Percentiles rank a stretch among this genome's conserved stretches.
These are phyloP conservation scores for Lagenaria siceraria DNA, from an alignment of 306 rosid species.

Conservation along the genomic window DNA sequence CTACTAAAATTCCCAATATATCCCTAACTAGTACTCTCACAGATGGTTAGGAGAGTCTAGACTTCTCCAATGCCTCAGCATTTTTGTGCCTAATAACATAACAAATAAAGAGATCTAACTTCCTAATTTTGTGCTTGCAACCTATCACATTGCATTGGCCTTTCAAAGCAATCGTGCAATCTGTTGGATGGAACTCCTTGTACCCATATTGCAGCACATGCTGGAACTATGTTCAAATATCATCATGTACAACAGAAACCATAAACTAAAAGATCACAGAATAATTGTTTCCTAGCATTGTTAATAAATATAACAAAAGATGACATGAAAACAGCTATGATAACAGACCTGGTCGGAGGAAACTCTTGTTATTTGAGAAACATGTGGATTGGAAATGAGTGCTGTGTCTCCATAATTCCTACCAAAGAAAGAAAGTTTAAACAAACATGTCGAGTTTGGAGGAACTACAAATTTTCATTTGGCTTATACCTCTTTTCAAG, in stretches of 20 bases:
- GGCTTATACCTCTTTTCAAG: constrained; percentile 21
- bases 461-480: background rate
- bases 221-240: background rate
- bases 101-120: background rate
- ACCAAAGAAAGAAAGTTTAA: background rate
- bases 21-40: background rate
- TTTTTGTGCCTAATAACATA: background rate
- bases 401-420: constrained; percentile 27
- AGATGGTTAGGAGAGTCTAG: background rate
- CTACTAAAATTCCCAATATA: background rate
- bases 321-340: background rate
- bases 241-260: background rate
- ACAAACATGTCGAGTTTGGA: background rate
- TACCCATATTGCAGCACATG: background rate
- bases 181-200: background rate
- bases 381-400: constrained; percentile 9
- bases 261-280: background rate
- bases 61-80: background rate
- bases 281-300: background rate
- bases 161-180: background rate
- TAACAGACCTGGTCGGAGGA: constrained; percentile 64
- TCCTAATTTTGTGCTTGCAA: background rate
- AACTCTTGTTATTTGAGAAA: constrained; percentile 30
- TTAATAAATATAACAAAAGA: background rate
- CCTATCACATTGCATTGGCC: background rate